A percentile compares a stretch with the other conserved stretches of the same genome.
Conservation (phyloP, 192 early-diverging fungal genomes). For the Spizellomyces sp. region DNA sequence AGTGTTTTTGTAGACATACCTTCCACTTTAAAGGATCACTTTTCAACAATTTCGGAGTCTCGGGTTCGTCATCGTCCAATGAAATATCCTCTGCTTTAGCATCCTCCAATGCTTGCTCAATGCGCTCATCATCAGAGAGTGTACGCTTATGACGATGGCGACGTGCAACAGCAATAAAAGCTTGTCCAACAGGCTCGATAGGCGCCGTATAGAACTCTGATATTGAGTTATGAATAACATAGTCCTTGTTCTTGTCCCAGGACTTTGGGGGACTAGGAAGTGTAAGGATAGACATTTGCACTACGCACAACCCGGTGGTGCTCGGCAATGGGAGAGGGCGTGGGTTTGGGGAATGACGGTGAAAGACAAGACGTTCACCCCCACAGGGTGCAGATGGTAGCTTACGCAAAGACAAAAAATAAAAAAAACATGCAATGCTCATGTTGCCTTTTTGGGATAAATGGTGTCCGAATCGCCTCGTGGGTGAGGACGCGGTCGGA, state of each 20-base stretch:
- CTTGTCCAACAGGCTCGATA: constrained; percentile 54
- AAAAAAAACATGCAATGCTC: too few species aligned
- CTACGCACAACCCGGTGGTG: too few species aligned
- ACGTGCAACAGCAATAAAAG: constrained; percentile 46
- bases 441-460: too few species aligned
- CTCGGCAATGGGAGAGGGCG: too few species aligned
- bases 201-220: constrained; percentile 21
- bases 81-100: constrained; percentile 61
- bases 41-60: constrained; percentile 70
- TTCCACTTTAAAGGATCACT: constrained; percentile 96
- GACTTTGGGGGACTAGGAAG: constrained; percentile 72
- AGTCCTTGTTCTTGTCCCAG: constrained; percentile 58
- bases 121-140: constrained; percentile 48
- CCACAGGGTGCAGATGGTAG: too few species aligned
- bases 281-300: constrained; percentile 1
- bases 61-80: constrained; percentile 79
- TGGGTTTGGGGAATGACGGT: too few species aligned
- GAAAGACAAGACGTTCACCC: too few species aligned
- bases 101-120: constrained; percentile 50
- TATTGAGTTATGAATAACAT: constrained; percentile 42
- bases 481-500: too few species aligned
- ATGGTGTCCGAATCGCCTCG: too few species aligned
- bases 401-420: too few species aligned
- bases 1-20: constrained; percentile 35
- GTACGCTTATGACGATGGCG: constrained; percentile 49